These are phyloP conservation scores for Barnettozyma californica DNA, from an alignment of 805 yeast species.

Conservation along the genomic window DNA sequence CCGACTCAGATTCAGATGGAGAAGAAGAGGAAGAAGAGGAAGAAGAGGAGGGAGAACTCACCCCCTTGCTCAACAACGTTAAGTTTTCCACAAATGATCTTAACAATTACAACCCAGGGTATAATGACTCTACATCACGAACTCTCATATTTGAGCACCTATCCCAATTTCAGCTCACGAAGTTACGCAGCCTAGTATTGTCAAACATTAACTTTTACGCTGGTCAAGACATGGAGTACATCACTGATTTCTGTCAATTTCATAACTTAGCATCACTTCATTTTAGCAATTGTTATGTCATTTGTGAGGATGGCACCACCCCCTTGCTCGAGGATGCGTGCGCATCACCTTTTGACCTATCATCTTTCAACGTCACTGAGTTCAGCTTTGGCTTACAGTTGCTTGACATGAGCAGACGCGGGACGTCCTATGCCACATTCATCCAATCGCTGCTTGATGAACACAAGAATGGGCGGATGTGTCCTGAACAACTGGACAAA, in stretches of 20 bases:
- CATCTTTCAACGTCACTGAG: neutral
- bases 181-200: neutral
- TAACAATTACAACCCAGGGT: slow-evolving; percentile 1
- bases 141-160: neutral
- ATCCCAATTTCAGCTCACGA: neutral
- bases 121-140: neutral
- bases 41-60: slow-evolving; percentile 1
- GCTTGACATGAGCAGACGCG: neutral
- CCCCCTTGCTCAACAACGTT: neutral
- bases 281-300: slow-evolving; percentile 3
- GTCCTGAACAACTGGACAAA: neutral
- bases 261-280: neutral
- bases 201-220: slow-evolving; percentile 3
- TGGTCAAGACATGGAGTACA: slow-evolving; percentile 1
- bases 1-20: neutral
- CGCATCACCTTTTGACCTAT: neutral
- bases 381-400: neutral
- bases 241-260: neutral
- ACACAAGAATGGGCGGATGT: neutral
- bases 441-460: neutral
- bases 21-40: neutral
- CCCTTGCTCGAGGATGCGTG: neutral
- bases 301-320: neutral
- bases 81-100: neutral
- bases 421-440: neutral